These are phyloP conservation scores for Cryptococcus neoformans DNA, from an alignment of 1,284 basidiomycete genomes.

Conservation along the genomic window DNA sequence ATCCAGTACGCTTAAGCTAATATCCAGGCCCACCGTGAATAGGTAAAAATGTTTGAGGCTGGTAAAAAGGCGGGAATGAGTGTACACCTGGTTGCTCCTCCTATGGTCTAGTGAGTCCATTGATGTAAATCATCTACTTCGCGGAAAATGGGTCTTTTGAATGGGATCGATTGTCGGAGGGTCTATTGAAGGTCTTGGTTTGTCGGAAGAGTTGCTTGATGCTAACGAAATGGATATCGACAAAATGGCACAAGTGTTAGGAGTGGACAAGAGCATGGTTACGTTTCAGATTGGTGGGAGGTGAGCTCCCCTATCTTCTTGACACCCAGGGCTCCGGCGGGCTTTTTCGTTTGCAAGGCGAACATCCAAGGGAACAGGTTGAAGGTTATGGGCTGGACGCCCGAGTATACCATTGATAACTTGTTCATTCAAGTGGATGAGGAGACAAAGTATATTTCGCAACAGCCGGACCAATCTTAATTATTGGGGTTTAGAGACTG, in stretches of 20 bases:
- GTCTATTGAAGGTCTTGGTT: not conserved
- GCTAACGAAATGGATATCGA: not conserved
- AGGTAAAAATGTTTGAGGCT: not conserved
- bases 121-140: not conserved
- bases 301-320: not conserved
- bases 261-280: not conserved
- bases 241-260: not conserved
- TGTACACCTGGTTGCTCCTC: not conserved
- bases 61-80: not conserved
- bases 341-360: no score
- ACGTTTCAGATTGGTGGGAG: not conserved
- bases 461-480: no score
- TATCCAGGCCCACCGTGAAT: not conserved
- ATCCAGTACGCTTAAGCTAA: no score
- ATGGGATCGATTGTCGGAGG: not conserved
- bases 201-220: not conserved
- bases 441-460: no score
- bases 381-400: no score
- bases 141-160: not conserved
- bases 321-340: no score
- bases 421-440: no score
- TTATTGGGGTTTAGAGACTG: no score
- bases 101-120: not conserved
- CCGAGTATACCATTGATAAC: no score
- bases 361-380: no score